Base-by-base conservation (phyloP, 495 filamentous ascomycete species). In the Niebla homalea region DNA sequence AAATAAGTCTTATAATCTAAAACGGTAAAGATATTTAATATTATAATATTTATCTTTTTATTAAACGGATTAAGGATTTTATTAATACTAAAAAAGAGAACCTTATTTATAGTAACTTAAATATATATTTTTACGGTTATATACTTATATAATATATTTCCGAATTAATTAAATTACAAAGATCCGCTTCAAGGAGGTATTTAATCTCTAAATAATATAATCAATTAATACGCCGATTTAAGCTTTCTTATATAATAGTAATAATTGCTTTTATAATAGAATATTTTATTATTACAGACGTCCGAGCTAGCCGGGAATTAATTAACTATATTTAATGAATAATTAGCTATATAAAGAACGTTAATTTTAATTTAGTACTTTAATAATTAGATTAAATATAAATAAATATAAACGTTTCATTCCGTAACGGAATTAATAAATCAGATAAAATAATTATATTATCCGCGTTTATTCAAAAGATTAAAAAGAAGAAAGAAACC, bases 31-130 rank as follows among this genome's bases (percentile, higher is more conserved):
- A 52, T 6, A 52, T 21, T 0, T 47, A 39, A 6, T 52, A 37
- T 32, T 20, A 19, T 1, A 25, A 52, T 48, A 48, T 52, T 12
- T 52, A 52, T 48, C 7, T 52, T 6, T 52, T 52, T 42, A 19
- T 52, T 19, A 36, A 52, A 41, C 0, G 23, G 2, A 36, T 32
- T 32, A 46, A 41, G 35, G 16, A 47, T 37, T 14, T 52, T n/a
- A 12, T 20, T 25, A 52, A 25, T 6, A 40, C 16, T 36, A 52
- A 52, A 25, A 29, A 16, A 5, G 19, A 19, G 23, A 39, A 14
- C 22, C 0, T 37, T n/a, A 32, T 46, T n/a, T 0, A 15, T 36
- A 21, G 19, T 1, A 52, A 52, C 20, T 20, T 52, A n/a, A 46
- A 48, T 25, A 46, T 20, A 12, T 26, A 22, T 48, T 29, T 52